Evolutionary conservation across 2,329 filamentous ascomycete genomes (phyloP).

Genomic region (Aspergillus niger): DNA sequence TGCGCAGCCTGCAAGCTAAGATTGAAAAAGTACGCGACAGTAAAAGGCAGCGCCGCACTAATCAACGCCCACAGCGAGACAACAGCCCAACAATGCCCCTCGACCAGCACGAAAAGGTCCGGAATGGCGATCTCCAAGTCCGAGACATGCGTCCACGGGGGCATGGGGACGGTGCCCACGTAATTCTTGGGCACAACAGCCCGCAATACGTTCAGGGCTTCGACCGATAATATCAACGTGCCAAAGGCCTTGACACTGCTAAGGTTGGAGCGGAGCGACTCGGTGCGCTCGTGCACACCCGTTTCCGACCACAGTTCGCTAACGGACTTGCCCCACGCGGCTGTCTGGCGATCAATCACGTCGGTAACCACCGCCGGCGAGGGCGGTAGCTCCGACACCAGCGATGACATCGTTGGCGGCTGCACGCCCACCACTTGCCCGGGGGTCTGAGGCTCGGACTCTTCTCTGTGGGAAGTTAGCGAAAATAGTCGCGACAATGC

Average conservation of each 20-base stretch:
- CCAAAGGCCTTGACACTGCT: constrained; percentile 71
- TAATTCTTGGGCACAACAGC: constrained; percentile 72
- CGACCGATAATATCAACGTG: constrained; percentile 66
- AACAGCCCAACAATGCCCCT: constrained; percentile 79
- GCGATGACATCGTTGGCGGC: constrained; percentile 6
- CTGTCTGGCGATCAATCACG: constrained; percentile 69
- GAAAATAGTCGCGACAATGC: not conserved
- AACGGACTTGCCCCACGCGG: constrained; percentile 38
- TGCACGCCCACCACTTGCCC: constrained; percentile 18
- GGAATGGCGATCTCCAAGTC: constrained; percentile 69
- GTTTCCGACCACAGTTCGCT: constrained; percentile 38
- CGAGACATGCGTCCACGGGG: constrained; percentile 57
- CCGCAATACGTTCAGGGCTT: constrained; percentile 68
- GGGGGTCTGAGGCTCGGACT: constrained; percentile 22
- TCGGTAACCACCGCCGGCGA: constrained; percentile 58
- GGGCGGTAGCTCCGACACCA: constrained; percentile 31
- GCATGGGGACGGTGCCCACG: constrained; percentile 70
- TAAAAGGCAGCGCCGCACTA: constrained; percentile 67
- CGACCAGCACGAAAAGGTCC: constrained; percentile 77
- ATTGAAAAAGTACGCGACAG: constrained; percentile 89
- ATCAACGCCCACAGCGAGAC: constrained; percentile 75
- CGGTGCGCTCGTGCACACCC: constrained; percentile 51
- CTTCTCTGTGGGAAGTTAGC: constrained; percentile 15
- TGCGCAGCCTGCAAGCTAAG: constrained; percentile 60
- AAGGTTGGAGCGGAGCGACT: constrained; percentile 67